These are phyloP conservation scores for Candida morakotiae DNA, from an alignment of 805 yeast species.

Conservation along the genomic window DNA sequence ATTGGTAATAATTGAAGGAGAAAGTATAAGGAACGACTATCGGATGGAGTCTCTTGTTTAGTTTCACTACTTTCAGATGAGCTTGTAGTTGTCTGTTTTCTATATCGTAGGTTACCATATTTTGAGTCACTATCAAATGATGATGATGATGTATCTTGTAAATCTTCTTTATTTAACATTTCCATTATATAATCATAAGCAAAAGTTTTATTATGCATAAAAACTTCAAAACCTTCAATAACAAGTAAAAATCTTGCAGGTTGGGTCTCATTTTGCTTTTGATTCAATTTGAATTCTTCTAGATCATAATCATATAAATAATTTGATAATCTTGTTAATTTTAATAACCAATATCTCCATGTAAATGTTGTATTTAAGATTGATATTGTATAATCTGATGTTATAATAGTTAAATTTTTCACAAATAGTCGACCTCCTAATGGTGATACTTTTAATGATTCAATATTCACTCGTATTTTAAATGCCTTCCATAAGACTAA, in stretches of 20 bases:
- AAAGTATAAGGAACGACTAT: conserved; percentile 10
- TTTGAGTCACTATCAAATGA: conserved; percentile 5
- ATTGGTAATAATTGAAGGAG: conserved; percentile 54
- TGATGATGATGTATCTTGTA: conserved; percentile 7
- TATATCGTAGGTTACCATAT: conserved; percentile 5
- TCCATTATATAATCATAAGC: conserved; percentile 69
- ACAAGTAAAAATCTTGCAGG: conserved; percentile 56
- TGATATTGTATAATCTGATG: conserved; percentile 69
- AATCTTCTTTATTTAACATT: conserved; percentile 16
- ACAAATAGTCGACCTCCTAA: conserved; percentile 81
- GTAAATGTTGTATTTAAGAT: conserved; percentile 70
- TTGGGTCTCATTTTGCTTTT: conserved; percentile 39
- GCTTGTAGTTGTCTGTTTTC: conserved; percentile 6
- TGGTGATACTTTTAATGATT: conserved; percentile 71
- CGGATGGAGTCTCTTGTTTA: not conserved
- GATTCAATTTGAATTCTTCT: conserved; percentile 5
- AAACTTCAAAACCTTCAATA: conserved; percentile 77
- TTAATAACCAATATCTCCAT: conserved; percentile 85
- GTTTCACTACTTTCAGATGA: not conserved
- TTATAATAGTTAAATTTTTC: conserved; percentile 68
- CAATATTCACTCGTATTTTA: conserved; percentile 58
- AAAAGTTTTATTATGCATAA: conserved; percentile 71
- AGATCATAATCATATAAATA: conserved; percentile 15
- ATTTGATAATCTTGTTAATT: conserved; percentile 37
- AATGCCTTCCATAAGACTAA: conserved; percentile 61